Base-by-base conservation (phyloP, 129 eudicot species). In the Solidago caesia region DNA sequence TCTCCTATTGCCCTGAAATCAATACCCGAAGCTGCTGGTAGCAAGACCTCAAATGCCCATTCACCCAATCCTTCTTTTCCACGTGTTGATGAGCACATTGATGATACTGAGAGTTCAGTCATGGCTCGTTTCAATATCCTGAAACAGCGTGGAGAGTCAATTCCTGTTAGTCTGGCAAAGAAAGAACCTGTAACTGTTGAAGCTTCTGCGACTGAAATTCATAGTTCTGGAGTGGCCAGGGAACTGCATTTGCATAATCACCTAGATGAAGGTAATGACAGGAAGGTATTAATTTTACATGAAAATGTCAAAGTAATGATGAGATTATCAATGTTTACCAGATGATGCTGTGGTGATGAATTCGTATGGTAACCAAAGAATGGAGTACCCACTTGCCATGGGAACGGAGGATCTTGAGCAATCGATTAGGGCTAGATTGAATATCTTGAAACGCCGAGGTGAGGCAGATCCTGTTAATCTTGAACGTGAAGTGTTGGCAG, bases 81-180 rank as follows among this genome's bases (percentile, higher is more conserved):
- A 75, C 70, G 53, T 64, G 29, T 57, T 27, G 58, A 75, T 59
- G 64, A 74, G 26, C 68, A 48, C 43, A 59, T 27, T 33, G 82
- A 81, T 71, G 86, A 83, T 66, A 65, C 58, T 46, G 92, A 88
- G 66, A 67, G 83, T 65, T 84, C 87, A n/a, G 89, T 89, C 14
- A 79, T 89, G 96, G 87, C 84, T 29, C 85, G 97, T 64, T 86
- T 84, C 75, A 73, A 76, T 55, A 82, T 89, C 71, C 62, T 89
- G 46, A 87, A 85, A 76, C 66, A 77, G 6, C 87, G 84, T 57
- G 84, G 64, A 52, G 85, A 73, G 47, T 78, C 74, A 25, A 74
- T 73, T 64, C 49, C 75, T 56, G 68, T 41, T 70, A 59, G 71
- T 71, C 49, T 56, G 52, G 84, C 58, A 43, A 76, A 66, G 68